These are phyloP conservation scores for Solanum hybrid DNA, from an alignment of 305 asterid genomes.

Conservation along the genomic window DNA sequence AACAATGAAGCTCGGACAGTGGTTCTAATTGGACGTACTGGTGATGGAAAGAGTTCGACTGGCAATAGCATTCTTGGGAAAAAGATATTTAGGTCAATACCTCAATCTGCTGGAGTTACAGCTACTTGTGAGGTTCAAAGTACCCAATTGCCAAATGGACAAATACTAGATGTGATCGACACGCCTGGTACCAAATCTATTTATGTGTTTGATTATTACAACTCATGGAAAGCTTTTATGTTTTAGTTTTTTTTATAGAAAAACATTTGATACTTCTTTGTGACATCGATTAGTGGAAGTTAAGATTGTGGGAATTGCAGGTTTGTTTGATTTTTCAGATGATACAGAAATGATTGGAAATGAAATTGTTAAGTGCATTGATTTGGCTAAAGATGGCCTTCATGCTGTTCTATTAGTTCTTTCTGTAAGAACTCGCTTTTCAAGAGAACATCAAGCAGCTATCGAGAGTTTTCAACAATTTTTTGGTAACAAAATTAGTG, in stretches of 20 bases:
- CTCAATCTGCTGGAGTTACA: constrained; percentile 53
- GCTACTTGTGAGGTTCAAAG: constrained; percentile 47
- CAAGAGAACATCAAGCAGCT: constrained; percentile 46
- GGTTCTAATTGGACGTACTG: constrained; percentile 61
- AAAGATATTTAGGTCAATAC: constrained; percentile 43
- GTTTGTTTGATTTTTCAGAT: constrained; percentile 38
- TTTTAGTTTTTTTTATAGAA: neutral
- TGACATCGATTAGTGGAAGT: too few species aligned
- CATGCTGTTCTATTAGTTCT: constrained; percentile 34
- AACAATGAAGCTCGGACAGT: constrained; percentile 35
- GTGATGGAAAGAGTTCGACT: constrained; percentile 76
- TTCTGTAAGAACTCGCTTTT: constrained; percentile 25
- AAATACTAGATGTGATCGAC: constrained; percentile 47
- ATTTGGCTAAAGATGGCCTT: constrained; percentile 66
- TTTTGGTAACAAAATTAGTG: constrained; percentile 42
- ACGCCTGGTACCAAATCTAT: constrained; percentile 45
- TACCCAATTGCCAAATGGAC: constrained; percentile 33
- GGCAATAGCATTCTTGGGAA: constrained; percentile 56
- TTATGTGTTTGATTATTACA: neutral
- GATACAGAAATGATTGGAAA: constrained; percentile 30
- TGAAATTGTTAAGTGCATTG: constrained; percentile 49
- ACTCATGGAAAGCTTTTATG: neutral
- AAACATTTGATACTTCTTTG: neutral
- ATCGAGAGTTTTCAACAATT: constrained; percentile 32
- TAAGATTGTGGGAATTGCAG: constrained; percentile 18